phyloP scores from a whole-genome alignment of 2,329 filamentous ascomycete species.

The Nannizziopsis barbatae region DNA sequence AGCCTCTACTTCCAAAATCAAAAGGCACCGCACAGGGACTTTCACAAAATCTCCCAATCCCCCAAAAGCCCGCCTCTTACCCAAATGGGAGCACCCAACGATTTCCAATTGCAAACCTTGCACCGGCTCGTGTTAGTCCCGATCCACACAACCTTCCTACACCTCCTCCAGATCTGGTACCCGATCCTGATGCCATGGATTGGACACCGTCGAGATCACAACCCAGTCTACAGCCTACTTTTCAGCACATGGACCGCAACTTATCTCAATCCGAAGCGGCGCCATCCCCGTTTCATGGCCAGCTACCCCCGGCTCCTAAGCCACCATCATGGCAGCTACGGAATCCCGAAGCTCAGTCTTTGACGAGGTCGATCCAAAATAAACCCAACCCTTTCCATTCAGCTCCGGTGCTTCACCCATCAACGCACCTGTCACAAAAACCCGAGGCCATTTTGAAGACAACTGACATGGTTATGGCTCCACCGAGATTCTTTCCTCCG shows the following conservation, averaged over 20 bases:
- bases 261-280: slow-evolving; percentile 23
- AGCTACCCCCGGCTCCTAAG: slow-evolving; percentile 31
- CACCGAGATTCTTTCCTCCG: slow-evolving; percentile 37
- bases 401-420: slow-evolving; percentile 20
- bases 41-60: slow-evolving; percentile 15
- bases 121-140: slow-evolving; percentile 19
- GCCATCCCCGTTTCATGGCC: slow-evolving; percentile 36
- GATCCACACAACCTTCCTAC: slow-evolving; percentile 25
- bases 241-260: slow-evolving; percentile 21
- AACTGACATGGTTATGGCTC: slow-evolving; percentile 29
- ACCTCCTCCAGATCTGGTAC: slow-evolving; percentile 27
- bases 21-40: slow-evolving; percentile 17
- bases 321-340: slow-evolving; percentile 33
- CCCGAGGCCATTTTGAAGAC: slow-evolving; percentile 11
- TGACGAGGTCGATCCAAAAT: slow-evolving; percentile 28
- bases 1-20: slow-evolving; percentile 21
- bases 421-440: neutral
- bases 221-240: slow-evolving; percentile 17
- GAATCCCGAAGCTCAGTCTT: slow-evolving; percentile 21
- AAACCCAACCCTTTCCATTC: slow-evolving; percentile 31
- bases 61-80: slow-evolving; percentile 15
- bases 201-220: slow-evolving; percentile 39
- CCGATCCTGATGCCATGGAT: slow-evolving; percentile 37
- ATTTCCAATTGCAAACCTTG: slow-evolving; percentile 35
- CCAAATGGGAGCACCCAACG: slow-evolving; percentile 17